Conservation (phyloP, 306 rosid species). For the Vigna nakashimae region DNA sequence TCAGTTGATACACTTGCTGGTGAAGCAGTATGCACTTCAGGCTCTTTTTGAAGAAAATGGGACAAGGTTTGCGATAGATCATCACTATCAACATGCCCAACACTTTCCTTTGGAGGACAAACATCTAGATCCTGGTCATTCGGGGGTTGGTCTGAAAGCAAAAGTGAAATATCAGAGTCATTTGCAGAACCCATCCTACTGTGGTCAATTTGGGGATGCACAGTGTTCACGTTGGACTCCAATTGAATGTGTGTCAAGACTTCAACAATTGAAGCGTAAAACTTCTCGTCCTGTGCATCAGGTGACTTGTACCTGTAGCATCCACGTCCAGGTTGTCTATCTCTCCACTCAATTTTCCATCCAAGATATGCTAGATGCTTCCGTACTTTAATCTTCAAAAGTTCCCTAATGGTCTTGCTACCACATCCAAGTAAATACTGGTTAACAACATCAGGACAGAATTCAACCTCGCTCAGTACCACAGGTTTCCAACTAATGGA, state of each 20-base stretch:
- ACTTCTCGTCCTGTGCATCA: constrained; percentile 41
- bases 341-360: constrained; percentile 65
- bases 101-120: constrained; percentile 34
- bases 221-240: constrained; percentile 24
- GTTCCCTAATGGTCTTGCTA: constrained; percentile 41
- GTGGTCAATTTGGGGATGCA: constrained; percentile 40
- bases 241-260: constrained; percentile 46
- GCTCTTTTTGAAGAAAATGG: constrained; percentile 50
- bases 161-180: constrained; percentile 22
- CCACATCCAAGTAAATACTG: constrained; percentile 40
- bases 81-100: constrained; percentile 34
- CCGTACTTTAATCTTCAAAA: constrained; percentile 39
- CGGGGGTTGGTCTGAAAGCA: constrained; percentile 33
- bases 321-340: background rate
- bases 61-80: constrained; percentile 38
- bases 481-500: constrained; percentile 50
- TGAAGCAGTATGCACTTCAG: constrained; percentile 33
- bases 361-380: constrained; percentile 71
- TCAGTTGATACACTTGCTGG: constrained; percentile 38
- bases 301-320: constrained; percentile 62
- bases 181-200: constrained; percentile 30
- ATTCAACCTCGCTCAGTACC: constrained; percentile 46
- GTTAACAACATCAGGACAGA: constrained; percentile 54
- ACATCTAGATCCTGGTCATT: constrained; percentile 35
- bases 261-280: constrained; percentile 55